These are phyloP conservation scores for Gynostemma pentaphyllum DNA, from an alignment of 306 rosid species.

Conservation along the genomic window DNA sequence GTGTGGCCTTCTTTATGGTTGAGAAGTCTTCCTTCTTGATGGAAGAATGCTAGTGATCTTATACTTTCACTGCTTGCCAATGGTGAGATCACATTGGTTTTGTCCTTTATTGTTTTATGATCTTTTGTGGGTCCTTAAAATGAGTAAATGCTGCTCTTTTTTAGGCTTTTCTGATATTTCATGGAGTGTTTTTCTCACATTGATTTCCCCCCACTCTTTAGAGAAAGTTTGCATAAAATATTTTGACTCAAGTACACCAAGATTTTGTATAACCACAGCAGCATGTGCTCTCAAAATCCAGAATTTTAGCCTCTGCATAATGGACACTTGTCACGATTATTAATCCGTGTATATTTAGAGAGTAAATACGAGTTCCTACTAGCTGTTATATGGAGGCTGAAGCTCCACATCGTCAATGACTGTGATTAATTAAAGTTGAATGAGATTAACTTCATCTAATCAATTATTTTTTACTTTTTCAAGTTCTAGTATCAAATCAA, in stretches of 20 bases:
- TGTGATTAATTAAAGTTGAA: too few relatives aligned
- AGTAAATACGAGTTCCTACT: not conserved
- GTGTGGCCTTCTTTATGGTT: too few relatives aligned
- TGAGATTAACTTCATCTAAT: too few relatives aligned
- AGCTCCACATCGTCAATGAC: not conserved
- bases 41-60: not conserved
- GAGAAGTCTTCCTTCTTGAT: too few relatives aligned
- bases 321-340: constrained; percentile 5
- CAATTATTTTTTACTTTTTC: not conserved
- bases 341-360: not conserved
- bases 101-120: not conserved
- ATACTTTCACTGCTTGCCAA: not conserved
- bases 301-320: not conserved
- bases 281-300: not conserved
- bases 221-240: not conserved
- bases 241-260: not conserved
- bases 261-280: constrained; percentile 1
- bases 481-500: not conserved
- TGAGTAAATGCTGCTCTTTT: not conserved
- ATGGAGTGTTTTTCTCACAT: not conserved
- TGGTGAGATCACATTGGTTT: not conserved
- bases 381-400: not conserved
- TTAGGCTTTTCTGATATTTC: not conserved
- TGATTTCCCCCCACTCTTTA: not conserved
- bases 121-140: not conserved